Base-by-base conservation (phyloP, 1,284 basidiomycete species). In the Golubevia sp. region DNA sequence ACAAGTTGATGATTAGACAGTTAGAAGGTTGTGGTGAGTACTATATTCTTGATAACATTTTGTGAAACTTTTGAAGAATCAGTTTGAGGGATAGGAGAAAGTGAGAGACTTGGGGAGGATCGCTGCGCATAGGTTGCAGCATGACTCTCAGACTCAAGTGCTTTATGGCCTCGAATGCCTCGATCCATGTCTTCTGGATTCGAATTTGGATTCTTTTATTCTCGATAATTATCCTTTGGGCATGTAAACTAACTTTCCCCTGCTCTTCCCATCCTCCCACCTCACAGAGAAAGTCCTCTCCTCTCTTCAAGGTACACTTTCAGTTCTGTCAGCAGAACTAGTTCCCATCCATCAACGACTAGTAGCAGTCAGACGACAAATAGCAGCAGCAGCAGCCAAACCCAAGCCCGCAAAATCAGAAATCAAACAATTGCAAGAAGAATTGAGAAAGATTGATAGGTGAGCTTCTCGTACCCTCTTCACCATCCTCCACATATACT, bases 1-100 rank as follows among this genome's bases (percentile, higher is more conserved):
- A 92, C 51, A 94, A 91, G 81, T 88, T 99, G 30, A 89, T 99
- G 66, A 91, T 93, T 74, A 88, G 92, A 64, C 96, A 97, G 83
- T 87, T 97, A 65, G 92, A 93, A 76, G 92, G 92, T 79, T 96
- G 93, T 77, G 93, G 93, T 94, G 77, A 77, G 92, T 88, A 48
- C n/a, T 53, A 38, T 49, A 4, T 20, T 57, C 26, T 51, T 8
- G 21, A 18, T 21, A n/a, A 27, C 24, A 11, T 30, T 27, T 11
- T n/a, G 30, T 49, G n/a, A 51, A 20, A 18, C 30, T 30, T 30
- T 34, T n/a, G 50, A 38, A 59, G 44, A 49, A 59, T 56, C 53
- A 34, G 55, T 60, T 21, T 61, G 15, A 18, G 25, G 38, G 38
- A 58, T 52, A 23, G 21, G 23, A 56, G 21, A 38, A 20, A 57